Conservation (phyloP, 2,329 filamentous ascomycete species). For the Chaetomium strumarium region DNA sequence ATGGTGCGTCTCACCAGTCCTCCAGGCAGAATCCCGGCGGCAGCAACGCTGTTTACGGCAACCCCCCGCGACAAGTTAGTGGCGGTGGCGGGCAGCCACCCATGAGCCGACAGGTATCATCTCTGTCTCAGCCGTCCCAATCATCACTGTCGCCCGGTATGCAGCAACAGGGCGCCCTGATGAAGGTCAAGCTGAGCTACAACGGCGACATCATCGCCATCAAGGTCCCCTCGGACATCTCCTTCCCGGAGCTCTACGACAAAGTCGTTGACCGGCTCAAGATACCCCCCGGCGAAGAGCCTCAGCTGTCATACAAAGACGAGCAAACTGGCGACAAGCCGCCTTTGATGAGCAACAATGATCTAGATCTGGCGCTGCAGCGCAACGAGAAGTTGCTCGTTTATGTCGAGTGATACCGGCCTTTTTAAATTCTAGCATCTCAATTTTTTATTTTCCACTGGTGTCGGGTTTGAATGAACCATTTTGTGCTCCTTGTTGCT, state of each 20-base stretch:
- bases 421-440: neutral
- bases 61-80: slow-evolving; percentile 33
- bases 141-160: slow-evolving; percentile 50
- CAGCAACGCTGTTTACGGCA: slow-evolving; percentile 34
- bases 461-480: neutral
- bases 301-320: slow-evolving; percentile 81
- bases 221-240: slow-evolving; percentile 75
- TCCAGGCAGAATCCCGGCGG: slow-evolving; percentile 57
- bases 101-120: slow-evolving; percentile 41
- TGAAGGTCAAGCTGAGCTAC: slow-evolving; percentile 95
- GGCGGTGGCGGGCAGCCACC: slow-evolving; percentile 30
- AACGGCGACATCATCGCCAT: slow-evolving; percentile 89
- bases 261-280: slow-evolving; percentile 82
- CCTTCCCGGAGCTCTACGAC: slow-evolving; percentile 69
- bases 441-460: neutral
- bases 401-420: slow-evolving; percentile 56
- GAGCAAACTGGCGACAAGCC: slow-evolving; percentile 71
- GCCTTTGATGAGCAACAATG: slow-evolving; percentile 69
- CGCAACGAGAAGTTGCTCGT: slow-evolving; percentile 84
- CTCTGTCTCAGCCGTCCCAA: slow-evolving; percentile 48
- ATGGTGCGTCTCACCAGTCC: slow-evolving; percentile 57
- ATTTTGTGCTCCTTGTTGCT: neutral
- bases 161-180: slow-evolving; percentile 45
- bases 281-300: slow-evolving; percentile 59
- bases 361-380: slow-evolving; percentile 73